A percentile compares a stretch with the other conserved stretches of the same genome.
These are phyloP conservation scores for Aspergillus novofumigatus DNA, from an alignment of 2,329 filamentous ascomycete species.

Conservation along the genomic window DNA sequence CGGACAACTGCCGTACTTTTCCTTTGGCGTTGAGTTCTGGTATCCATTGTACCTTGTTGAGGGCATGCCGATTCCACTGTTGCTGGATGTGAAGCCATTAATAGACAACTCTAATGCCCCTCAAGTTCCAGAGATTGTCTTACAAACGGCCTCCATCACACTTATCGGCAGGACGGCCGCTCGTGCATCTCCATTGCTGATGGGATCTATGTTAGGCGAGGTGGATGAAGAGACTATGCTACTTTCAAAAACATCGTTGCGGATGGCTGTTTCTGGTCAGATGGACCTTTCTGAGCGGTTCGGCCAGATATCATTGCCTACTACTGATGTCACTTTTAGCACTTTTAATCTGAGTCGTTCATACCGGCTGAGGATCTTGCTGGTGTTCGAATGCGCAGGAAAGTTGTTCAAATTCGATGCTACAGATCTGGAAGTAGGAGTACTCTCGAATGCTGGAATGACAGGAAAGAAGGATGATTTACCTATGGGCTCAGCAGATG, in stretches of 20 bases:
- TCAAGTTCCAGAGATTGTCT: background rate
- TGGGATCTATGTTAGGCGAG: conserved; percentile 9
- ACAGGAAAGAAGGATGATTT: no score
- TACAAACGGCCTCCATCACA: conserved; percentile 4
- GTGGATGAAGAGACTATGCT: conserved; percentile 7
- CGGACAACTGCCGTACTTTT: conserved; percentile 11
- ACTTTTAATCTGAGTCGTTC: conserved; percentile 10
- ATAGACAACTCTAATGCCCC: conserved; percentile 3
- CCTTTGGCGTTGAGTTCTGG: conserved; percentile 7
- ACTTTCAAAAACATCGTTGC: conserved; percentile 3
- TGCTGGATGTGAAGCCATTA: conserved; percentile 2
- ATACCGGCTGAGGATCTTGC: conserved; percentile 4
- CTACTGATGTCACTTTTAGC: conserved; percentile 8
- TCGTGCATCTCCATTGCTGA: conserved; percentile 9
- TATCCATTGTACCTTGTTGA: conserved; percentile 8
- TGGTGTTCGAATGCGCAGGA: conserved; percentile 8
- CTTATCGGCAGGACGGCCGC: conserved; percentile 8
- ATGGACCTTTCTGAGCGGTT: conserved; percentile 7
- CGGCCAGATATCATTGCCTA: conserved; percentile 5
- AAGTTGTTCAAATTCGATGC: conserved; percentile 1
- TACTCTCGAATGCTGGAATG: no score
- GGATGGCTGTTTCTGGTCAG: conserved; percentile 1
- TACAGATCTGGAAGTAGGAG: background rate
- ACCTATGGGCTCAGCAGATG: no score
- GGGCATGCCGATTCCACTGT: conserved; percentile 4